Evolutionary conservation across 1,139 yeast species (phyloP), one percentile per base, ranked within the genome.

Genomic region (Zygoascus sp.): DNA sequence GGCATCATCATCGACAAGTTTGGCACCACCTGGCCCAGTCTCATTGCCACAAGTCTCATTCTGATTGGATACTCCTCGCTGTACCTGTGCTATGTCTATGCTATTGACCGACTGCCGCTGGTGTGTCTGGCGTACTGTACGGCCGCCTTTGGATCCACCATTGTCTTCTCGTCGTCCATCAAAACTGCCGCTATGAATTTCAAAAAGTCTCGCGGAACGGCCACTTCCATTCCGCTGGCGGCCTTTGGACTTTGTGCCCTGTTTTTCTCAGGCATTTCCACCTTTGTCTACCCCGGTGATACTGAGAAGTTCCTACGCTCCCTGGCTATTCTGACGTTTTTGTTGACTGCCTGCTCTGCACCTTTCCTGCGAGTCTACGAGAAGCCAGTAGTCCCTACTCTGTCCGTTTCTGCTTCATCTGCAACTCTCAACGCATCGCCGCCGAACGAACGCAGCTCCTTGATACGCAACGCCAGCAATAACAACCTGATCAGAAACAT

Each of bases 1-100:
- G 84, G 84, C 1, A 58, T 63, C n/a, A 66, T 78, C n/a, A 79
- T 79, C 11, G 84, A 80, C 58, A 62, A 60, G 37, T 66, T 65
- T 23, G 81, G 81, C 3, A 77, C 77, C 50, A 66, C 76, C 2
- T 45, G 65, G n/a, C 71, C 81, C 1, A 38, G 60, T 64, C 9
- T 77, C 8, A 35, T 62, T 21, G 69, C 68, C 15, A 59, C 61
- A 0, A 19, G 53, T 11, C 44, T 57, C 22, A 47, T 63, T 23
- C 52, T 56, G 13, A 21, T 48, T 7, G 68, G 68, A 5, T 64
- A 60, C 47, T 21, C 50, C 17, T 51, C 55, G 10, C 41, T 63
- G 20, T 60, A 55, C 47, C 47, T 39, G 42, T 54, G 58, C 34
- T 63, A 62, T 47, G 52, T 55, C 23, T 45, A 54, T 38, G 40